Base-by-base conservation (phyloP, 805 yeast species). In the Suhomyces vadensis region DNA sequence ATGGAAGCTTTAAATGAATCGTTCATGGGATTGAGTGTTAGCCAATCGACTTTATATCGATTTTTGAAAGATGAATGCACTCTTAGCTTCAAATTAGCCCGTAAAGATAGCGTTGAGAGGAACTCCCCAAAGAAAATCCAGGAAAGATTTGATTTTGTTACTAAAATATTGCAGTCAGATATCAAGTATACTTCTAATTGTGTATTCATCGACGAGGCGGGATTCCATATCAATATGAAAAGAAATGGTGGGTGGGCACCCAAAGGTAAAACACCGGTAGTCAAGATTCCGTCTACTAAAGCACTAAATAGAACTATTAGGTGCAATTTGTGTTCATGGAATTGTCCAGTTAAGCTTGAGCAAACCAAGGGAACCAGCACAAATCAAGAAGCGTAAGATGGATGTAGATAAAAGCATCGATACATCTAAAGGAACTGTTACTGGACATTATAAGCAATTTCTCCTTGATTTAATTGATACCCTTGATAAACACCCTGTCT, bases 191-290 rank as follows among this genome's bases (percentile, higher is more conserved):
- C 10, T 11, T 4, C 10, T 10, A 27, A 38, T 13, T 38, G 41
- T 31, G 37, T 39, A 13, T 53, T 53, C 21, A 49, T 49, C 16
- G 54, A 48, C 35, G 55, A 50, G 41, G 48, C 55, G 11, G 51
- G 50, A 3, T 51, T 50, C 39, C 42, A 50, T 37, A 46, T 47
- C 13, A 38, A 43, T 25, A 44, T 40, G 51, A 31, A 22, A 8
- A 21, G 37, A 8, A 8, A 27, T 11, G 35, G 38, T 13, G 50
- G 40, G 6, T 47, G 46, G 51, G 48, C 48, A 6, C 36, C 46
- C 7, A 38, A 31, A 19, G 50, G 46, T 10, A 37, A 29, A 20
- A 39, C 49, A n/a, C 50, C 50, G 5, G 50, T 49, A 10, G 51
- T 44, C 26, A 44, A 44, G 24, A 43, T 43, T 8, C 49, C 49